Evolutionary conservation across 768 basidiomycete genomes (phyloP).

Genomic region (Cystofilobasidium bisporidii): DNA sequence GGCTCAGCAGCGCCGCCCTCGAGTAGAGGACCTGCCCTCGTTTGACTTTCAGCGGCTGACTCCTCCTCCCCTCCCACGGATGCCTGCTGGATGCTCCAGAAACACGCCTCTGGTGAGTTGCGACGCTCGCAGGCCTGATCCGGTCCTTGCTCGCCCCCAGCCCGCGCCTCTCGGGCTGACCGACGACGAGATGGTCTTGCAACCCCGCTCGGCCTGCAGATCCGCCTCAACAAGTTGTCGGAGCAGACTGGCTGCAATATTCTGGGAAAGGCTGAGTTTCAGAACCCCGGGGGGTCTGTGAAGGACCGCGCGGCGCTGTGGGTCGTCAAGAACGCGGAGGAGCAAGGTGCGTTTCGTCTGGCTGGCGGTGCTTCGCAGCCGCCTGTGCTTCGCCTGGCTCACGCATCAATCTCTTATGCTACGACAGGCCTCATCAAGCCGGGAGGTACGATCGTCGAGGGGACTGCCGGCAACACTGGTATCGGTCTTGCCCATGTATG

Average conservation of each 20-base stretch:
- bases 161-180: background rate
- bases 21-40: background rate
- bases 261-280: conserved; percentile 94
- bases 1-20: too few relatives aligned
- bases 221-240: conserved; percentile 47
- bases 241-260: conserved; percentile 73
- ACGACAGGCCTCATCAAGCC: conserved; percentile 55
- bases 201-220: too few relatives aligned
- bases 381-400: too few relatives aligned
- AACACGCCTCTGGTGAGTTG: conserved; percentile 25
- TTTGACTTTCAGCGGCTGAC: background rate
- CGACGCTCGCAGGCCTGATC: too few relatives aligned
- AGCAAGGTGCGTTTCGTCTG: conserved; percentile 53
- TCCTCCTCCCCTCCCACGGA: too few relatives aligned
- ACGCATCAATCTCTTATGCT: too few relatives aligned
- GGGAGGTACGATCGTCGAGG: conserved; percentile 96
- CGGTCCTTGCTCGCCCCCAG: too few relatives aligned
- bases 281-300: conserved; percentile 95
- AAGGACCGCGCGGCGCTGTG: conserved; percentile 95
- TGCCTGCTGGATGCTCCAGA: background rate
- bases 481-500: conserved; percentile 81
- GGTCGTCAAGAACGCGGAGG: conserved; percentile 75
- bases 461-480: conserved; percentile 96
- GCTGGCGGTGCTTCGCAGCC: background rate
- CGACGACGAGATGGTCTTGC: conserved; percentile 17